phyloP scores from a whole-genome alignment of 345 rosid genomes.

The Draba incana region DNA sequence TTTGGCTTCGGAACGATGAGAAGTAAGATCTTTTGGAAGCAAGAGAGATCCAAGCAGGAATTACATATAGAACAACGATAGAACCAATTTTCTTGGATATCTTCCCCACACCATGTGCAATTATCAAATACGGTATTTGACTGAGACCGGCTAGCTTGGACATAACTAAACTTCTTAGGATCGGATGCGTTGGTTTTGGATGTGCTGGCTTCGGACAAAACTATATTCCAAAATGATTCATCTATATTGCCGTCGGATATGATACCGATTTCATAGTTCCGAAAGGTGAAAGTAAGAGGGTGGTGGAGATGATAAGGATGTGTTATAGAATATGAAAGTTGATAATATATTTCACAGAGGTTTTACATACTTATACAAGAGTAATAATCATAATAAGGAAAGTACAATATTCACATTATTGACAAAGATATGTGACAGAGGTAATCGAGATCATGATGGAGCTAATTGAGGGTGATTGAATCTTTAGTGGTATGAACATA shows the following conservation, averaged over 20 bases:
- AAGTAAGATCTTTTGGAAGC: neutral
- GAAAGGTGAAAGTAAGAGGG: slow-evolving; percentile 5
- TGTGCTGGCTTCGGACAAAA: neutral
- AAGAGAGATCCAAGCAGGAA: neutral
- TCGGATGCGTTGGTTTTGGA: neutral
- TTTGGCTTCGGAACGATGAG: neutral
- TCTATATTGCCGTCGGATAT: neutral
- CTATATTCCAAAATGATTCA: neutral
- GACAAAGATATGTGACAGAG: no score
- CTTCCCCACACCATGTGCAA: slow-evolving; percentile 11
- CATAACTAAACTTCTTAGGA: neutral
- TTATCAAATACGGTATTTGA: neutral
- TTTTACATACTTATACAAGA: no score
- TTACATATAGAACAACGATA: neutral
- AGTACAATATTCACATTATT: no score
- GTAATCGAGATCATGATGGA: no score
- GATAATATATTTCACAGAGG: no score
- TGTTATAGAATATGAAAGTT: no score
- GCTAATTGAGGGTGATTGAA: no score
- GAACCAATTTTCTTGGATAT: neutral
- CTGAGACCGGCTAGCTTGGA: no score
- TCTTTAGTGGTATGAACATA: no score
- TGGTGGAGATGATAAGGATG: slow-evolving; percentile 15
- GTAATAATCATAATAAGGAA: no score
- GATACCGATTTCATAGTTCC: neutral